Evolutionary conservation across 1,139 yeast species (phyloP).

Genomic region (Debaryomyces udenii): DNA sequence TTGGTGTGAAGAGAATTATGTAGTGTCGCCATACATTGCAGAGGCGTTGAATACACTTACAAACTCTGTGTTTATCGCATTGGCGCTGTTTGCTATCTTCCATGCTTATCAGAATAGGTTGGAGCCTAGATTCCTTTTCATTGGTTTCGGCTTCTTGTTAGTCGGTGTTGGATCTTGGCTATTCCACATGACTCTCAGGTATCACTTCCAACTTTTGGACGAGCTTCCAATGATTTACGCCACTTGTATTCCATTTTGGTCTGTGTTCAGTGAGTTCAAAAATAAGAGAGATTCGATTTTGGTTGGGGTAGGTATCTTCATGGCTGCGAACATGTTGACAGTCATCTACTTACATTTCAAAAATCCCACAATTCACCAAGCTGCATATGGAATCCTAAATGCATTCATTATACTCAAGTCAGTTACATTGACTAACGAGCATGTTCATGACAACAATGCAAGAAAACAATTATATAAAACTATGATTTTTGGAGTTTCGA

Average conservation of each 20-base stretch:
- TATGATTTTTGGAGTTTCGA: conserved; percentile 61
- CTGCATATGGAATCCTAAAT: conserved; percentile 70
- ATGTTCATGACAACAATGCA: conserved; percentile 54
- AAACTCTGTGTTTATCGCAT: conserved; percentile 65
- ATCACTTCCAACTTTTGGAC: conserved; percentile 87
- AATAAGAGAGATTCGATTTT: conserved; percentile 37
- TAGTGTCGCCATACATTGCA: conserved; percentile 82
- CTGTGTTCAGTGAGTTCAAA: conserved; percentile 71
- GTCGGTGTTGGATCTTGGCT: conserved; percentile 95
- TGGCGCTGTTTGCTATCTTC: conserved; percentile 68
- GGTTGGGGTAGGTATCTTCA: conserved; percentile 60
- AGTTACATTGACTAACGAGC: conserved; percentile 47
- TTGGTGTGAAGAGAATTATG: conserved; percentile 97
- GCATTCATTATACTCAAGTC: conserved; percentile 63
- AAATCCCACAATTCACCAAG: conserved; percentile 88
- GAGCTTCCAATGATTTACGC: conserved; percentile 98
- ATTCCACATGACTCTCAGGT: conserved; percentile 92
- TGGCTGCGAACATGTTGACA: conserved; percentile 59
- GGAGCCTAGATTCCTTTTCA: conserved; percentile 70
- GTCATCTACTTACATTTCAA: conserved; percentile 66
- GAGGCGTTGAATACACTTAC: conserved; percentile 84
- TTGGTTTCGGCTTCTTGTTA: conserved; percentile 76
- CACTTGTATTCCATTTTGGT: conserved; percentile 93
- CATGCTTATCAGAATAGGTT: conserved; percentile 62
- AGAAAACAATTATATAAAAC: conserved; percentile 52